Evolutionary conservation across 176 grass and related monocot species (phyloP), one percentile per base, ranked within the genome.

Genomic region (Saccharum officinarum): DNA sequence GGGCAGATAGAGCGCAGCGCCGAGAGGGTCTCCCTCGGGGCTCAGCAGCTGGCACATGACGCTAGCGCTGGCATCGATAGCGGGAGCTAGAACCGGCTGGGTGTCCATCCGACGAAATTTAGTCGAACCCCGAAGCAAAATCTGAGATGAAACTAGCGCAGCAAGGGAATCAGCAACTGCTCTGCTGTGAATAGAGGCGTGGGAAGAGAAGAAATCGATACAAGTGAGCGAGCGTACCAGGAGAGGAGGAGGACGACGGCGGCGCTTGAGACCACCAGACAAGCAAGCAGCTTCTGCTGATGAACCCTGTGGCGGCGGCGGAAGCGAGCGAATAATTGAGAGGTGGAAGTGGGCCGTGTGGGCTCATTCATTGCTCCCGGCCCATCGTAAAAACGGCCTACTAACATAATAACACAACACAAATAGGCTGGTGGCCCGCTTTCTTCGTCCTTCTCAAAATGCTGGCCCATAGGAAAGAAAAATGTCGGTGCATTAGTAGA

Each of bases 1-100:
- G 34, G 97, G 97, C 50, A 99, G 90, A 79, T 91, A 99, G 26
- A 99, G 79, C 33, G 96, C 68, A 15, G 91, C 91, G 8, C 93
- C 88, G 14, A 95, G 89, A 41, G 87, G 84, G 38, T 96, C 90
- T 44, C 92, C 93, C 82, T 99, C 97, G 0, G 97, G 88, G 52
- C 89, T 93, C 23, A 92, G 86, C 28, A 96, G 81, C 76, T 91
- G 90, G 74, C 97, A 99, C 83, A 96, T 92, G 52, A 99, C 93
- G 37, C 85, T 88, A 23, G 77, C 88, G 36, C 38, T 67, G 46
- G 23, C 78, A 57, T 71, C 64, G 30, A 13, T 37, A 1, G 67
- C 76, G 12, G 38, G 10, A 26, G 67, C 61, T 1, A 14, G 39
- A 28, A 18, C 3, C 1, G 33, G 8, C 36, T 76, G 59, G 72